phyloP scores from a whole-genome alignment of 1,284 basidiomycete genomes.

The Apiotrichum gracile region DNA sequence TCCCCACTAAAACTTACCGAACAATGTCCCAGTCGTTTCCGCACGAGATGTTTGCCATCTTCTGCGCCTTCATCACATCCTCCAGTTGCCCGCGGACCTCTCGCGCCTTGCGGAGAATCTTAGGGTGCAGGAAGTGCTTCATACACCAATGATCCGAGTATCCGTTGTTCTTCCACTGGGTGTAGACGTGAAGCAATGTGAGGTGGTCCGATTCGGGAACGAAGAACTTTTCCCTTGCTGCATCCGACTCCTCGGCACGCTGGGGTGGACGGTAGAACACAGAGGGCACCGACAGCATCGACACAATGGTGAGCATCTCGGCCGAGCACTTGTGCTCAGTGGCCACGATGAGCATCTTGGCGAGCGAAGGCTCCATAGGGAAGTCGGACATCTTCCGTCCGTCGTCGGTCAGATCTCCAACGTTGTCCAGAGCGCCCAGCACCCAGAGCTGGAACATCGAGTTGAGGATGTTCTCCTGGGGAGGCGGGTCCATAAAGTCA shows the following conservation, averaged over 20 bases:
- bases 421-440: conserved; percentile 91
- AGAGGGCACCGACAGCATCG: conserved; percentile 95
- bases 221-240: conserved; percentile 94
- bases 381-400: conserved; percentile 98
- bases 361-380: conserved; percentile 95
- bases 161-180: conserved; percentile 93
- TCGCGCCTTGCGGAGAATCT: conserved; percentile 86
- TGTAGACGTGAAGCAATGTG: conserved; percentile 92
- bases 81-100: conserved; percentile 96
- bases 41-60: conserved; percentile 81
- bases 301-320: conserved; percentile 97
- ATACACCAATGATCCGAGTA: conserved; percentile 90
- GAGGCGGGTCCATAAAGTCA: conserved; percentile 97
- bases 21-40: conserved; percentile 95
- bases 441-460: conserved; percentile 99
- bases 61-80: conserved; percentile 98
- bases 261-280: conserved; percentile 96
- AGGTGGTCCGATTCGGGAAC: conserved; percentile 97
- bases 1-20: too few species aligned
- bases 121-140: conserved; percentile 93
- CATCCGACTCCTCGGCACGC: conserved; percentile 91
- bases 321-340: conserved; percentile 87
- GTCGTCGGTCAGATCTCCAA: conserved; percentile 86
- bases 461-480: conserved; percentile 83
- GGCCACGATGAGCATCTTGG: conserved; percentile 95